Percentiles rank a stretch among this genome's conserved stretches.
Evolutionary conservation across 805 yeast species (phyloP).

Genomic region (Kuraishia piskuri): DNA sequence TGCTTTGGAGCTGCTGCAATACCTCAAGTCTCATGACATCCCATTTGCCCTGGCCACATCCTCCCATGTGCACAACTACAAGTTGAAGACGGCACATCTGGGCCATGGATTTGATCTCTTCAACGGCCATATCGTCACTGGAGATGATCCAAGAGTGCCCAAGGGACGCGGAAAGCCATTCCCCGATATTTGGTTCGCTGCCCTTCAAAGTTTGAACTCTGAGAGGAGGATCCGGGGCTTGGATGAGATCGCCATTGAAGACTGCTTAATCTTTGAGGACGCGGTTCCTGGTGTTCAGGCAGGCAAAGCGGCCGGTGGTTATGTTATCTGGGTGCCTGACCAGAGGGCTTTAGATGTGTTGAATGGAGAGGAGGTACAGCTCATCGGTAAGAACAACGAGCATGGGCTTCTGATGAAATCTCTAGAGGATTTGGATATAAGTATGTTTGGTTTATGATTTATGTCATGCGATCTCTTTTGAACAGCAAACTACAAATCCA

Average conservation of each 20-base stretch:
- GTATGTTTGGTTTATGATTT: slow-evolving; percentile 33
- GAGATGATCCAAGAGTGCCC: slow-evolving; percentile 81
- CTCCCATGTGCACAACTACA: slow-evolving; percentile 51
- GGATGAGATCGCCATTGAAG: slow-evolving; percentile 53
- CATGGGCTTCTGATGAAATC: slow-evolving; percentile 49
- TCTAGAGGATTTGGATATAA: slow-evolving; percentile 43
- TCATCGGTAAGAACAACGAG: slow-evolving; percentile 30
- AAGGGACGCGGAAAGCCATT: slow-evolving; percentile 86
- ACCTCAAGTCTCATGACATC: slow-evolving; percentile 40
- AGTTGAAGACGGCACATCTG: slow-evolving; percentile 68
- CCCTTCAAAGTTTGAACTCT: slow-evolving; percentile 60
- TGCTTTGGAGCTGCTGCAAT: slow-evolving; percentile 57
- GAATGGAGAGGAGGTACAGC: slow-evolving; percentile 35
- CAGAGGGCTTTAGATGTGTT: slow-evolving; percentile 54
- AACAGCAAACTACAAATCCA: no score
- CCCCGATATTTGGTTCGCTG: slow-evolving; percentile 88
- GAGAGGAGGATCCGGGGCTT: slow-evolving; percentile 33
- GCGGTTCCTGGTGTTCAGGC: slow-evolving; percentile 88
- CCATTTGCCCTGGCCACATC: slow-evolving; percentile 93
- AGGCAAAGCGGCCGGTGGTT: slow-evolving; percentile 75
- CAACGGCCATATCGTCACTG: slow-evolving; percentile 62
- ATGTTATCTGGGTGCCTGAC: slow-evolving; percentile 95
- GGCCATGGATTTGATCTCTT: slow-evolving; percentile 56
- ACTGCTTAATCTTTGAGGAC: slow-evolving; percentile 90
- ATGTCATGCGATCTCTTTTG: no score